Evolutionary conservation across 176 grass and related monocot species (phyloP), one percentile per base, ranked within the genome.

Genomic region (Oryza rufipogon): DNA sequence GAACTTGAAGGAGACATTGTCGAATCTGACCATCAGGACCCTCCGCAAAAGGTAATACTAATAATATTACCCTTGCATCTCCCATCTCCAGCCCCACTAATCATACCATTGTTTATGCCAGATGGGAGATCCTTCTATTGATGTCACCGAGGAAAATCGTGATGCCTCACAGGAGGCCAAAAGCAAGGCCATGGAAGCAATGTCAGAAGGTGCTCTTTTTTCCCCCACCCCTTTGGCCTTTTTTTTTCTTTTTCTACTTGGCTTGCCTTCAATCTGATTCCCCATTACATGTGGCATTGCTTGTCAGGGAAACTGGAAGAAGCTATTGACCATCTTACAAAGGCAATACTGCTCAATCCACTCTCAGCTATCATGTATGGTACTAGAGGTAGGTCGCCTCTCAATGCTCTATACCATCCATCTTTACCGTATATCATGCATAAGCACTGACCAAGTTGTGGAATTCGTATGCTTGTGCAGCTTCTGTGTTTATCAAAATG

Each of bases 341-440:
- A 90, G 28, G 96, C 96, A 17, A 90, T 98, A 87, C 83, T 91
- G 75, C 80, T 95, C 33, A 98, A 95, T 63, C 91, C 96, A 26
- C 89, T 88, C 81, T 98, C 96, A 49, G 93, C 96, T 23, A 98
- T 98, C 68, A 98, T 98, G 96, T 95, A 98, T 75, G 96, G 87
- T 45, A 95, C 93, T 54, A 92, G 96, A 98, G 96, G 96, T 88
- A 82, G 64, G 10, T 7, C 4, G 20, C 1, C 15, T 48, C 71
- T 81, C 68, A 12, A n/a, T 72, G 25, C 14, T 90, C 20, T 39
- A 46, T 68, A 64, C 2, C 22, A 22, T 68, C 17, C 49, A 75
- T 33, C 58, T 70, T 68, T 20, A 63, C 47, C 19, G 3, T 36
- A 14, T 15, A 30, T 76, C 34, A 58, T 58, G 19, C n/a, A 9